These are phyloP conservation scores for Lichtheimia corymbifera DNA, from an alignment of 371 early-diverging fungal genomes.

Conservation along the genomic window DNA sequence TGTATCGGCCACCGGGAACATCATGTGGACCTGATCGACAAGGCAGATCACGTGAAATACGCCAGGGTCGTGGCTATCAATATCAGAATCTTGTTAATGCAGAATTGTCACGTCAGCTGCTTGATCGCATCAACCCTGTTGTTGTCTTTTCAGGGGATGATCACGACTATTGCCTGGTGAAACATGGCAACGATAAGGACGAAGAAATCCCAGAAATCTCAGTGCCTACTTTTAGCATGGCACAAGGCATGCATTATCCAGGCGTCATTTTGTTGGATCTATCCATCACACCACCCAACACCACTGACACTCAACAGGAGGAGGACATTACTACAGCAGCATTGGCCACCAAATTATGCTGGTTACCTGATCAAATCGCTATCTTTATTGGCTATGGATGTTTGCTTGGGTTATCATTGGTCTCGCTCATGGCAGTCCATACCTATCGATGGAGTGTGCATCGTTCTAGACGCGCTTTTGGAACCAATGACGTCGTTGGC, in stretches of 20 bases:
- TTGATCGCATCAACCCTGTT: conserved; percentile 63
- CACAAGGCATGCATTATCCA: conserved; percentile 53
- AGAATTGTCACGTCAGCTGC: conserved; percentile 54
- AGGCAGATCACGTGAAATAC: conserved; percentile 24
- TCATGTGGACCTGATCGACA: conserved; percentile 73
- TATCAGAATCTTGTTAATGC: conserved; percentile 80
- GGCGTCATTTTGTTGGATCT: conserved; percentile 40
- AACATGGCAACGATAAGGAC: conserved; percentile 29
- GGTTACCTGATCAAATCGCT: conserved; percentile 40
- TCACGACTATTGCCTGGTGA: conserved; percentile 83
- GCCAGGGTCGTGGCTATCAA: conserved; percentile 71
- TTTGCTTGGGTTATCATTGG: conserved; percentile 13
- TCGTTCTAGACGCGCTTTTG: too few species aligned
- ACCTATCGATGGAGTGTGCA: background rate
- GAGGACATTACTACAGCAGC: background rate
- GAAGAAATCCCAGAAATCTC: conserved; percentile 47
- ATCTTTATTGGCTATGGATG: conserved; percentile 39
- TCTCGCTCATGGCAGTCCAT: background rate
- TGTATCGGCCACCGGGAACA: conserved; percentile 39
- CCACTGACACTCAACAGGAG: background rate
- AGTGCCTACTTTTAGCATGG: conserved; percentile 60
- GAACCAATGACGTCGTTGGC: too few species aligned
- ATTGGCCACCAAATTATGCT: conserved; percentile 29
- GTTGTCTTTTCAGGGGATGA: conserved; percentile 90
- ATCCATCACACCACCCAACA: conserved; percentile 2